Conservation (phyloP, 352 stramenopile species). For the Phytopythium litorale region DNA sequence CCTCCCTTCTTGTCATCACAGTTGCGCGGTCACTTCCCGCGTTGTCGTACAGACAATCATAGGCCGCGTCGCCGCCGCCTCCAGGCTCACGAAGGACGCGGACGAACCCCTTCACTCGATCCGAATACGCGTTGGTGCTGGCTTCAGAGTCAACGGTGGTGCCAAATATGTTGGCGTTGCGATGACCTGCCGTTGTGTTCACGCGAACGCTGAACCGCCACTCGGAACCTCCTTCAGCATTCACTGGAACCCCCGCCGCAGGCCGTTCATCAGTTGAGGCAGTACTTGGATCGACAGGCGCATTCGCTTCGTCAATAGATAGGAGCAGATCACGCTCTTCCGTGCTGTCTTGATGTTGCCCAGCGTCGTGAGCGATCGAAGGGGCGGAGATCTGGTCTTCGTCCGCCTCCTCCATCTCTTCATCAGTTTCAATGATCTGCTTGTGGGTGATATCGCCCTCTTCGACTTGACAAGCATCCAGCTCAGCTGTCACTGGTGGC, state of each 20-base stretch:
- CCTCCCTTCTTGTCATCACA: not conserved
- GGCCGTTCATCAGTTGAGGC: not conserved
- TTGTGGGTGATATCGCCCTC: not conserved
- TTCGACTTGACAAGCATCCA: not conserved
- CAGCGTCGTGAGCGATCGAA: not conserved
- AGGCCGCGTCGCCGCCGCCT: slow-evolving; percentile 23
- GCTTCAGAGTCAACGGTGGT: not conserved
- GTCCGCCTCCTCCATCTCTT: not conserved
- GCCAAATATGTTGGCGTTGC: slow-evolving; percentile 16
- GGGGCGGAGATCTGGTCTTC: not conserved
- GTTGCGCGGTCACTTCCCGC: not conserved
- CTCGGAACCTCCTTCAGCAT: not conserved
- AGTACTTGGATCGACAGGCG: not conserved
- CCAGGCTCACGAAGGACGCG: slow-evolving; percentile 37
- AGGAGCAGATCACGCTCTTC: not conserved
- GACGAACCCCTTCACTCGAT: slow-evolving; percentile 5
- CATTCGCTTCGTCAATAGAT: no score
- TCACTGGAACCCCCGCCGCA: not conserved
- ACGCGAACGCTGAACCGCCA: slow-evolving; percentile 21
- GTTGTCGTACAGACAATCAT: slow-evolving; percentile 25
- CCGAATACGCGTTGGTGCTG: not conserved
- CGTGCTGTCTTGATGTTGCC: not conserved
- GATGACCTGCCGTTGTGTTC: slow-evolving; percentile 22
- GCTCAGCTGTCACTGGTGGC: not conserved
- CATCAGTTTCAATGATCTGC: not conserved